Evolutionary conservation across 2,329 filamentous ascomycete genomes (phyloP), one percentile per base, ranked within the genome.

Genomic region (Arthroderma uncinatum): DNA sequence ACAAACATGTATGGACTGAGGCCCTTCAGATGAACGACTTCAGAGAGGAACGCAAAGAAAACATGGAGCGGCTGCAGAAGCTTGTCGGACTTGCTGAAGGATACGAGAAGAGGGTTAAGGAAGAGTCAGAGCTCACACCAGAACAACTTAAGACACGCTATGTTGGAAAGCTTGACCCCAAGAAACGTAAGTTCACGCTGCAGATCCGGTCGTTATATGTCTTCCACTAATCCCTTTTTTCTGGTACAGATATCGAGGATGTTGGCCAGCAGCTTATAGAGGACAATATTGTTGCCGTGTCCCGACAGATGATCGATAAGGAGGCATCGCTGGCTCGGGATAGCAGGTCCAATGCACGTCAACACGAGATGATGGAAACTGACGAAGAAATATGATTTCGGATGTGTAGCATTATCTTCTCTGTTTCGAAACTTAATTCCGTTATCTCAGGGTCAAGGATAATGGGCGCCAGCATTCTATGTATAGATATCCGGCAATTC

Each of bases 1-100:
- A 98, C 81, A 98, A 98, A 80, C 93, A 97, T 65, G 91, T 96
- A 47, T 98, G 93, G 93, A 98, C 94, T 0, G 93, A 98, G 73
- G 93, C 92, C 4, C 74, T 98, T 63, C 84, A 95, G 71, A 97
- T 98, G 90, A 88, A 92, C 60, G 91, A 97, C 73, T 98, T 98
- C 80, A 82, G 85, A 63, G 77, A 82, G 58, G 92, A 97, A 70
- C 89, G 85, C 57, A 79, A 84, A 62, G 83, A 87, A 71, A 98
- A 95, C 71, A 88, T 91, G 70, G 91, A 95, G 57, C 82, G 86
- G 62, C 80, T 98, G 73, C 82, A 95, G 77, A 84, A 88, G 69
- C 82, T 98, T 54, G 93, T 98, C 57, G 83, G 82, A 56, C 78
- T 98, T 60, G 88, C 93, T 0, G 94, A 98, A 63, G 92, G 93